Evolutionary conservation across 2,329 filamentous ascomycete species (phyloP), one percentile per base, ranked within the genome.

Genomic region (Ustilaginoidea virens): DNA sequence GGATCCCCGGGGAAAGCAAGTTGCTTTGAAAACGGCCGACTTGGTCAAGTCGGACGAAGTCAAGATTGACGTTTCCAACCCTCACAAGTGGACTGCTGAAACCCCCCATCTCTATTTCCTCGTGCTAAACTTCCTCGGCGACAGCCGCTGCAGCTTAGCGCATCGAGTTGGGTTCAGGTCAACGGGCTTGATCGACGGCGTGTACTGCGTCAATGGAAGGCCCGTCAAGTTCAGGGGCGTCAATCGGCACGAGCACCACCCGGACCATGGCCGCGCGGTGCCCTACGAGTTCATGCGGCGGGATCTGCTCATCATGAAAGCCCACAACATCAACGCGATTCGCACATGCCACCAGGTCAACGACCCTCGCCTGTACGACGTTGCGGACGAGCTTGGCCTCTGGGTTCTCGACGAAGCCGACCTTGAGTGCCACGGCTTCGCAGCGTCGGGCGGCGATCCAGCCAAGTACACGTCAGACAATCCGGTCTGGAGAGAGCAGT

Each of bases 211-310:
- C 36, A 81, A 81, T 32, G 74, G 75, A 2, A 60, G 58, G 13
- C 61, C 69, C 0, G 61, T 81, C 31, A 66, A 76, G 10, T 60
- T 82, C 38, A 67, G 72, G 11, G 77, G 77, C 2, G 71, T 74
- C 5, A 81, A 81, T 40, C 62, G 75, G 19, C 77, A 81, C 38
- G 77, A 82, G 33, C 74, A 81, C 37, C 70, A 80, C 39, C 67
- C 73, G 0, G 53, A 61, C 32, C 63, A 62, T 5, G 74, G 75
- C 1, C 64, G 74, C 1, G 61, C 72, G 1, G 69, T 80, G 1
- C 71, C 72, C 0, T 61, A 66, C 17, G 62, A 67, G 0, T 69
- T 66, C n/a, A 61, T 80, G 40, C 58, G 63, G 30, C 50, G 57
- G 1, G 76, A 81, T 36, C 55, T 81, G 3, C 36, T 74, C 3